Conservation (phyloP, 352 stramenopile species). For the Pythium aristosporum region DNA sequence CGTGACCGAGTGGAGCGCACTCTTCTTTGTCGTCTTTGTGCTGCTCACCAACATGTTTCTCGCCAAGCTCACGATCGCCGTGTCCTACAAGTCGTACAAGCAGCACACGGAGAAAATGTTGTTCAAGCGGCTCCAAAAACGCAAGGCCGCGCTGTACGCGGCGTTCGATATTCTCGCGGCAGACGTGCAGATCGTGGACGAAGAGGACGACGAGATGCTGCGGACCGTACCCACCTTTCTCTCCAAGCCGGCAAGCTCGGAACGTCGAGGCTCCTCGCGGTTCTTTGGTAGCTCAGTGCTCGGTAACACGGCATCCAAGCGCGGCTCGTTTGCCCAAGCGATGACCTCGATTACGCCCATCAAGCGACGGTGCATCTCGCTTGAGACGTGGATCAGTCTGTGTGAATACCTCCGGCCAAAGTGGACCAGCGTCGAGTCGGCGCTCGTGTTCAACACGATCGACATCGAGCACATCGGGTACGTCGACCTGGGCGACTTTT, state of each 20-base stretch:
- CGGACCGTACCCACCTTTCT: slow-evolving; percentile 14
- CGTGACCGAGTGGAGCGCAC: slow-evolving; percentile 70
- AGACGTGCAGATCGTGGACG: slow-evolving; percentile 46
- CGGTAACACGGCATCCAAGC: slow-evolving; percentile 30
- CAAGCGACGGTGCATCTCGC: slow-evolving; percentile 52
- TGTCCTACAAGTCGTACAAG: slow-evolving; percentile 86
- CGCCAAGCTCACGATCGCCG: slow-evolving; percentile 82
- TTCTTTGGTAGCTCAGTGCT: slow-evolving; percentile 45
- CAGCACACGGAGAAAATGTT: slow-evolving; percentile 84
- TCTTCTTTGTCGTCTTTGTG: slow-evolving; percentile 83
- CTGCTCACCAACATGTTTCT: slow-evolving; percentile 80
- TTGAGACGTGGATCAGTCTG: slow-evolving; percentile 70
- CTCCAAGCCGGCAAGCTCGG: slow-evolving; percentile 14
- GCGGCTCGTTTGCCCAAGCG: slow-evolving; percentile 36
- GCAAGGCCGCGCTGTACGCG: slow-evolving; percentile 71
- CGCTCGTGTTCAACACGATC: slow-evolving; percentile 79
- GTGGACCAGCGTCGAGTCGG: slow-evolving; percentile 69
- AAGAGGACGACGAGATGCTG: slow-evolving; percentile 19
- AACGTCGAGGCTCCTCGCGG: slow-evolving; percentile 59
- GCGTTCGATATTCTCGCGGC: slow-evolving; percentile 76
- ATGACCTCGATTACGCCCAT: slow-evolving; percentile 42
- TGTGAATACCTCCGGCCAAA: slow-evolving; percentile 75
- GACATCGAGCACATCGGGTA: slow-evolving; percentile 65
- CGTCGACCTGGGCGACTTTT: slow-evolving; percentile 69
- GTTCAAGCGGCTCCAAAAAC: slow-evolving; percentile 84